Base-by-base conservation (phyloP, 306 rosid genomes). In the Citrullus amarus region DNA sequence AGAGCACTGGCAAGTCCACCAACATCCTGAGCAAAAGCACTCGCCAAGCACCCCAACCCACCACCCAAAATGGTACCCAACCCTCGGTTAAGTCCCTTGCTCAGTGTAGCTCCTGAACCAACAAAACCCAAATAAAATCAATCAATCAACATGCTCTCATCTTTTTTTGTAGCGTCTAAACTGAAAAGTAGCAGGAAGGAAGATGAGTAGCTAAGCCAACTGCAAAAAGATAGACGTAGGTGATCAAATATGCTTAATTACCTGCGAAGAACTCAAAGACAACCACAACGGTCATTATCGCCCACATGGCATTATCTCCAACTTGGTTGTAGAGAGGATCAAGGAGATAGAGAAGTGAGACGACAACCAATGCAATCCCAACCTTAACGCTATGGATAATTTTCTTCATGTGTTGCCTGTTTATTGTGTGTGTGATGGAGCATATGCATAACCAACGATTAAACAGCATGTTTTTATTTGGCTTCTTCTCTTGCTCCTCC, bases 251-350 rank as follows among this genome's bases (percentile, higher is more conserved):
- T 3, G 16, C 4, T 16, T n/a, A 53, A 53, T 53, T 41, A 9
- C 98, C 98, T 84, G 98, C 96, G 8, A 77, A 90, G 89, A 88
- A 89, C 85, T 95, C 98, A 75, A 89, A 92, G 78, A 90, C 82
- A 75, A 95, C 98, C 0, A 91, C 85, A 20, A 95, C 98, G 3
- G 98, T 95, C 95, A 95, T 95, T 6, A 92, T 87, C 62, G 98
- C 96, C 98, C 98, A 95, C 97, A 92, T 91, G 75, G 97, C 98
- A 81, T 92, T 92, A 7, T 92, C 91, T 59, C 97, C 96, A 58
- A 92, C 90, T 81, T 85, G 88, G 0, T 85, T 51, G 81, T 86
- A 95, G 17, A 95, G 88, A 86, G 97, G 90, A 63, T 92, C 85
- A 46, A 92, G 65, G 34, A 92, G 90, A 81, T 87, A 92, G 9